phyloP scores from a whole-genome alignment of 2,329 filamentous ascomycete species.

The Neurospora sp. region DNA sequence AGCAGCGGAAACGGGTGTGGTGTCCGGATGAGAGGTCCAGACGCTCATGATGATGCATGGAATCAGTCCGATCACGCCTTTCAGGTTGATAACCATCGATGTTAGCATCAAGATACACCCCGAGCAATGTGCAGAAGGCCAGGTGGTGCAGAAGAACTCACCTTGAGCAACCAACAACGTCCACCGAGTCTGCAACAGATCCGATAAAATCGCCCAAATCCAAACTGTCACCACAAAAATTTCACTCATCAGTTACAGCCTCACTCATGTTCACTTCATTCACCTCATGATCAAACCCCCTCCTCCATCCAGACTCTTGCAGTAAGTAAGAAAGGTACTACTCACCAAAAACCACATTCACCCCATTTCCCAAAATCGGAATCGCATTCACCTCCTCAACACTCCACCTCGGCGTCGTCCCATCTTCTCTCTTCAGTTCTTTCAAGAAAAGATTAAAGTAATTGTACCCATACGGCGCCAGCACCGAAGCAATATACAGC shows the following conservation, averaged over 20 bases:
- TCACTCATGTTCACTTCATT: background rate
- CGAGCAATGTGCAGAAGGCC: too few relatives aligned
- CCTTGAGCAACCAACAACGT: slow-evolving; percentile 37
- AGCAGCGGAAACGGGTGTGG: slow-evolving; percentile 32
- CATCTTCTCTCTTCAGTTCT: slow-evolving; percentile 29
- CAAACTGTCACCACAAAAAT: slow-evolving; percentile 27
- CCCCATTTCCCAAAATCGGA: slow-evolving; percentile 36
- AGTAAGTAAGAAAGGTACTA: too few relatives aligned
- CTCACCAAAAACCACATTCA: slow-evolving; percentile 34
- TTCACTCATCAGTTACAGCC: background rate
- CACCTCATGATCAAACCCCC: background rate
- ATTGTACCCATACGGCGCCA: slow-evolving; percentile 36
- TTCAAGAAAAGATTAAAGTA: slow-evolving; percentile 35
- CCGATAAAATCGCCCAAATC: slow-evolving; percentile 43
- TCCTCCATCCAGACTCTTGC: too few relatives aligned
- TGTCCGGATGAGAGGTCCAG: slow-evolving; percentile 37
- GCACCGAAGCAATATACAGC: slow-evolving; percentile 34
- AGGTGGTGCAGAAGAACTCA: background rate
- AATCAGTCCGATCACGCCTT: slow-evolving; percentile 30
- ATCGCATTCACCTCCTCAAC: slow-evolving; percentile 37
- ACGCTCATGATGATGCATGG: slow-evolving; percentile 41
- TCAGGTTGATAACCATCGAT: too few relatives aligned
- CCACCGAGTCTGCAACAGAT: slow-evolving; percentile 39
- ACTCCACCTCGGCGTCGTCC: slow-evolving; percentile 26
- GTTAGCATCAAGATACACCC: too few relatives aligned